A percentile compares a stretch with the other conserved stretches of the same genome.
Evolutionary conservation across 352 stramenopile genomes (phyloP).

Genomic region (Globisporangium cederbergense): DNA sequence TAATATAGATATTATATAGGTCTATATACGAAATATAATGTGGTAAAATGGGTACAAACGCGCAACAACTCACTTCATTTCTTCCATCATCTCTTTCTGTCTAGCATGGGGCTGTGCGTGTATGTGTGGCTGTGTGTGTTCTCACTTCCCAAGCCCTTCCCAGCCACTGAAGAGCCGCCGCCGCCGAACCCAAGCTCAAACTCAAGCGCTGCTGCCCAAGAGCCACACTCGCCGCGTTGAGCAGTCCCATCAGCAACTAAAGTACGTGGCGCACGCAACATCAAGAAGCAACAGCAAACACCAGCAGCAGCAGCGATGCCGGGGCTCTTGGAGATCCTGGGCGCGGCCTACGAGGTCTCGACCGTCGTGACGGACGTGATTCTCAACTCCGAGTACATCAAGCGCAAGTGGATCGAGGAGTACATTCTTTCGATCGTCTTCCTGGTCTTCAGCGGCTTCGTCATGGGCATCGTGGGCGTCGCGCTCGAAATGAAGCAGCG

Average conservation of each 20-base stretch:
- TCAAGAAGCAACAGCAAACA: background rate
- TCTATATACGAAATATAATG: too few species aligned
- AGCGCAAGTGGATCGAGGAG: constrained; percentile 63
- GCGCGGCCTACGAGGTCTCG: constrained; percentile 54
- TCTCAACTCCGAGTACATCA: constrained; percentile 74
- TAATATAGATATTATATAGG: too few species aligned
- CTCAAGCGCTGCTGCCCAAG: background rate
- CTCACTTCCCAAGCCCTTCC: background rate
- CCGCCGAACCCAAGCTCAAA: too few species aligned
- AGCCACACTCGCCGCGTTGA: background rate
- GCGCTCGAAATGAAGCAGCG: constrained; percentile 33
- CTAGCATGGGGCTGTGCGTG: background rate
- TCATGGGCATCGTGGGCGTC: constrained; percentile 63
- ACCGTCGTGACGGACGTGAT: constrained; percentile 71
- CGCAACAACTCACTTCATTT: background rate
- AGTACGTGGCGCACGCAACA: background rate
- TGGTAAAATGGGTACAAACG: background rate
- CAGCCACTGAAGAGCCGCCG: background rate
- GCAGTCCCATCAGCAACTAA: background rate
- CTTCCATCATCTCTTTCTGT: background rate
- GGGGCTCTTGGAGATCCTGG: constrained; percentile 32
- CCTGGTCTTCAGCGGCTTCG: constrained; percentile 49
- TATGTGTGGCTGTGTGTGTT: background rate
- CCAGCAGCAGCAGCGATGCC: constrained; percentile 1
- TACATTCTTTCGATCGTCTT: constrained; percentile 73